Conservation (phyloP, 768 basidiomycete species). For the Postia placenta region DNA sequence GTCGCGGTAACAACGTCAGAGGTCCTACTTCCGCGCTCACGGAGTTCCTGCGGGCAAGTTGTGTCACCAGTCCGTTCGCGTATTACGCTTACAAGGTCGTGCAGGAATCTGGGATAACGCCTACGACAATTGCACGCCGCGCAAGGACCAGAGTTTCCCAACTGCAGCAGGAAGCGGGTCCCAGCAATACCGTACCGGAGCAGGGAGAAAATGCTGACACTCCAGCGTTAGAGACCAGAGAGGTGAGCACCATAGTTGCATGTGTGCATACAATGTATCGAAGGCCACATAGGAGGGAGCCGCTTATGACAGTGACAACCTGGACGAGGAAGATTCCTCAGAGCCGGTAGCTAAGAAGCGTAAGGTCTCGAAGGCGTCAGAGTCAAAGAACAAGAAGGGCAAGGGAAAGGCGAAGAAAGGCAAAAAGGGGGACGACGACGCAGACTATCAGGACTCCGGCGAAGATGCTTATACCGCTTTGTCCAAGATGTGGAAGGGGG, state of each 20-base stretch:
- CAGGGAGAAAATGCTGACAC: too few relatives aligned
- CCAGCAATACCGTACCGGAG: slow-evolving; percentile 29
- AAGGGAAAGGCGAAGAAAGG: slow-evolving; percentile 26
- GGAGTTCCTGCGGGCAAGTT: slow-evolving; percentile 64
- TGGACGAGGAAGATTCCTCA: slow-evolving; percentile 53
- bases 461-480: slow-evolving; percentile 66
- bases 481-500: slow-evolving; percentile 38
- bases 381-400: slow-evolving; percentile 37
- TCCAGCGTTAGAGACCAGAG: too few relatives aligned
- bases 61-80: too few relatives aligned
- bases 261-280: too few relatives aligned
- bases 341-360: slow-evolving; percentile 46
- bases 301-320: slow-evolving; percentile 68
- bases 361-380: slow-evolving; percentile 40
- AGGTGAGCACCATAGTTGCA: too few relatives aligned
- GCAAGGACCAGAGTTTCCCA: slow-evolving; percentile 21
- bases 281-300: slow-evolving; percentile 20
- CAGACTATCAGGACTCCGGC: slow-evolving; percentile 39
- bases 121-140: slow-evolving; percentile 33
- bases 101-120: slow-evolving; percentile 50
- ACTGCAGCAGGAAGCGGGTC: slow-evolving; percentile 21
- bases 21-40: slow-evolving; percentile 83
- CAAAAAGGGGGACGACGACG: slow-evolving; percentile 36
- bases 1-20: slow-evolving; percentile 51
- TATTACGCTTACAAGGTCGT: background rate